Evolutionary conservation across 257 asterid genomes (phyloP).

Genomic region (Plantago ovata): DNA sequence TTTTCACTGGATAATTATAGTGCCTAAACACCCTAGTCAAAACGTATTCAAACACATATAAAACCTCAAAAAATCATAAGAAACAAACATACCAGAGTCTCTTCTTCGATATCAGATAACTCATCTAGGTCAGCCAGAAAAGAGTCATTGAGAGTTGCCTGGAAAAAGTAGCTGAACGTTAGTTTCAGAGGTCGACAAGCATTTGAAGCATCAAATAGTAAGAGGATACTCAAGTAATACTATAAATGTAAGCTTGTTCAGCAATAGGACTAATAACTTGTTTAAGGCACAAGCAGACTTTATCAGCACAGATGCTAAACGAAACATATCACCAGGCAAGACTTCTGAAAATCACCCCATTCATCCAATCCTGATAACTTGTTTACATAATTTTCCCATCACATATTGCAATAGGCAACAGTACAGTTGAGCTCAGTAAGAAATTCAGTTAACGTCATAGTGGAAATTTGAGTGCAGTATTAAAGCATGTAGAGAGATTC

Average conservation of each 20-base stretch:
- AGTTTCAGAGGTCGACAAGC: neutral
- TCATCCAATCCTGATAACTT: no score
- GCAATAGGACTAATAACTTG: neutral
- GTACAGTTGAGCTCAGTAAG: no score
- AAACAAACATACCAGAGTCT: constrained; percentile 50
- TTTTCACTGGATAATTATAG: no score
- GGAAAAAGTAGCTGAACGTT: constrained; percentile 4
- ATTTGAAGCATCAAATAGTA: neutral
- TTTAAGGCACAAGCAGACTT: no score
- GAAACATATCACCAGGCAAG: no score
- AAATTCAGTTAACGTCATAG: no score
- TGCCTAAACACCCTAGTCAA: constrained; percentile 7
- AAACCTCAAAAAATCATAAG: neutral
- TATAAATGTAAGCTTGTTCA: neutral
- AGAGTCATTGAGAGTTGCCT: constrained; percentile 97
- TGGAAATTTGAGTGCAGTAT: no score
- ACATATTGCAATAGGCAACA: no score
- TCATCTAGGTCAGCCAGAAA: constrained; percentile 97
- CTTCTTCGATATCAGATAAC: constrained; percentile 87
- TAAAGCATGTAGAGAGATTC: no score
- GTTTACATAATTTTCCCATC: no score
- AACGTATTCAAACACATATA: neutral
- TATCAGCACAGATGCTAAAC: no score
- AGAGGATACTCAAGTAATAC: neutral
- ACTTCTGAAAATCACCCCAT: no score